Base-by-base conservation (phyloP, 371 early-diverging fungal species). In the Mucor mucedo region DNA sequence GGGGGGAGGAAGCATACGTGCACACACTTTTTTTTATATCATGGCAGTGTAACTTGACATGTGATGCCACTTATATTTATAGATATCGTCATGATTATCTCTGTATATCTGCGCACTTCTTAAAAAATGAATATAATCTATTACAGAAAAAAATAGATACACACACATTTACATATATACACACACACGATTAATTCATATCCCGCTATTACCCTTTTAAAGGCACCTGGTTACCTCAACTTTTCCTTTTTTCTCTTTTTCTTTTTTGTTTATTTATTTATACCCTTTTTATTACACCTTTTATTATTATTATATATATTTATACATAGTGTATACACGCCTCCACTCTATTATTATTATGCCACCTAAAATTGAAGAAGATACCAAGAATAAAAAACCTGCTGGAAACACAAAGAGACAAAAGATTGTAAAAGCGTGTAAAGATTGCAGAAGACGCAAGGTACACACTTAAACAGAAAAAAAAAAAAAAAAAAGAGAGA, bases 371-470 rank as follows among this genome's bases (percentile, higher is more conserved):
- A 50, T 28, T 30, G 50, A 28, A 50, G 50, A 50, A 9, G 14
- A 8, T 13, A 41, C 4, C 16, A 56, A 63, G n/a, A 50, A 50
- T 28, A 63, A 57, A 44, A 63, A 52, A 27, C n/a, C 65, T 13
- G 52, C 6, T 49, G 60, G 48, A 14, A 55, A 39, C 7, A 62
- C 54, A 6, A 70, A 70, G 47, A 55, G 70, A 56, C 66, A 70
- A 60, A 70, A 70, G 38, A 70, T 70, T 4, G 70, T 70, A 27
- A 70, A 65, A 35, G 70, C 70, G n/a, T 70, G 70, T 39, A 70
- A 66, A 63, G 70, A 70, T 55, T 70, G 70, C 33, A 39, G 70
- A 45, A 30, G 70, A 58, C 55, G 70, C 65, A 70, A 70, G 66
- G 70, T 70, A 56, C 21, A 48, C 13, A 9, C 28, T n/a, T 28